Evolutionary conservation across 2,329 filamentous ascomycete species (phyloP).

Genomic region (Ophiostoma piceae): DNA sequence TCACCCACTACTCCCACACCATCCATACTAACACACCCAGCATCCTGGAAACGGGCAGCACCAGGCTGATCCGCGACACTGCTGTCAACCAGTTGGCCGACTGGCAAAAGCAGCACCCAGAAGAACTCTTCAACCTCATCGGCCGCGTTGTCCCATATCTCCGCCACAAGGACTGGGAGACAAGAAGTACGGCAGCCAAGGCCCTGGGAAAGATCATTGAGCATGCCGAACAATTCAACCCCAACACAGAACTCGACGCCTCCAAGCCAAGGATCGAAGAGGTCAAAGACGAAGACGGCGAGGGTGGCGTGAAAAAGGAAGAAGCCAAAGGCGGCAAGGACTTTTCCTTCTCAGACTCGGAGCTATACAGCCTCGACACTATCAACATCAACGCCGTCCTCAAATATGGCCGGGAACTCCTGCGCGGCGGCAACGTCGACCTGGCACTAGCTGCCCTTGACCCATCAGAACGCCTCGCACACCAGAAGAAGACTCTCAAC

Average conservation of each 20-base stretch:
- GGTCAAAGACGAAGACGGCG: constrained; percentile 25
- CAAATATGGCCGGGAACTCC: constrained; percentile 73
- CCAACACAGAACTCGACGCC: constrained; percentile 69
- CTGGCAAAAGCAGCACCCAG: constrained; percentile 95
- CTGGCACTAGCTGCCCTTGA: constrained; percentile 77
- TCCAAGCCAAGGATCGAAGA: constrained; percentile 39
- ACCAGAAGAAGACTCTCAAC: constrained; percentile 83
- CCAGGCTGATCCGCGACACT: constrained; percentile 90
- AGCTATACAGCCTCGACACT: constrained; percentile 64
- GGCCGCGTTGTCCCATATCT: constrained; percentile 93
- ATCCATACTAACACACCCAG: neutral
- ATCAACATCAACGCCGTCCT: constrained; percentile 77
- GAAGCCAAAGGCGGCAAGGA: constrained; percentile 35
- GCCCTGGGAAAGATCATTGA: constrained; percentile 91
- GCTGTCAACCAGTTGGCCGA: constrained; percentile 95
- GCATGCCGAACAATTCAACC: constrained; percentile 81
- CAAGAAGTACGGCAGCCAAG: constrained; percentile 84
- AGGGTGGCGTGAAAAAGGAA: constrained; percentile 46
- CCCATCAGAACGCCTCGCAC: constrained; percentile 70
- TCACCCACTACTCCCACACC: neutral
- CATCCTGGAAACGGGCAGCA: constrained; percentile 93
- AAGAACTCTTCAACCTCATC: constrained; percentile 93
- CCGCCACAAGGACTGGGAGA: constrained; percentile 94
- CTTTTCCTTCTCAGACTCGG: constrained; percentile 45
- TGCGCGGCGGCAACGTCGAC: constrained; percentile 82